Percentiles rank a stretch among this genome's conserved stretches.
These are phyloP conservation scores for Huntiella bhutanensis DNA, from an alignment of 2,329 filamentous ascomycete genomes.

Conservation along the genomic window DNA sequence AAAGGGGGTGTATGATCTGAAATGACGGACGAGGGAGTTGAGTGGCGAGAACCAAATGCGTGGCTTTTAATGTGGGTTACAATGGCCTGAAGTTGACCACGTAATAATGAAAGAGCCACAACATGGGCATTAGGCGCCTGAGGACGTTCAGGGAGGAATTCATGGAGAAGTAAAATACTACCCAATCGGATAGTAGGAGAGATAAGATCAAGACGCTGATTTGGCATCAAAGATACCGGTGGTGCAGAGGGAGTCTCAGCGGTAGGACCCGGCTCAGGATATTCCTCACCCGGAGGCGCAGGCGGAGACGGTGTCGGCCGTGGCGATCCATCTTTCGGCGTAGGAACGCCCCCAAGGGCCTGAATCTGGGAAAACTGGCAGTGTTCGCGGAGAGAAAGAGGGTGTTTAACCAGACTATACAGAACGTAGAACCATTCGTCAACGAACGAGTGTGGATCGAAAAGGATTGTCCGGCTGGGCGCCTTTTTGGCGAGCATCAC, in stretches of 20 bases:
- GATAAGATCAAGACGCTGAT: constrained; percentile 3
- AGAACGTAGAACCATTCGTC: constrained; percentile 11
- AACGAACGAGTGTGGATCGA: constrained; percentile 8
- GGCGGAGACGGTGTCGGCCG: background rate
- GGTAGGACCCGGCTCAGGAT: background rate
- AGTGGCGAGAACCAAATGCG: background rate
- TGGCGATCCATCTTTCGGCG: constrained; percentile 1
- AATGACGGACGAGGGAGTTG: background rate
- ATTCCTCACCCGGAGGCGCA: background rate
- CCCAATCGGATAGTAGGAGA: constrained; percentile 7
- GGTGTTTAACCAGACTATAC: constrained; percentile 6
- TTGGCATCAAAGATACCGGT: background rate
- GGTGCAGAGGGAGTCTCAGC: background rate
- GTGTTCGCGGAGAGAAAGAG: constrained; percentile 9
- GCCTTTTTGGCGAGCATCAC: constrained; percentile 6
- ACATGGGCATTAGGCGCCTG: constrained; percentile 8
- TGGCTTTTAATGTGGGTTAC: constrained; percentile 10
- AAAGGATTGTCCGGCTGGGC: constrained; percentile 4
- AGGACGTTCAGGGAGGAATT: constrained; percentile 9
- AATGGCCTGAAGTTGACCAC: constrained; percentile 9
- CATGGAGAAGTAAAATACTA: constrained; percentile 5
- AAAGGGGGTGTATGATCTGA: background rate
- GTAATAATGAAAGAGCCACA: constrained; percentile 1
- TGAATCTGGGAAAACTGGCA: constrained; percentile 9
- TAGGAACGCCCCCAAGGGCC: constrained; percentile 4